Conservation (phyloP, 352 stramenopile genomes). For the Globisporangium perplexum region DNA sequence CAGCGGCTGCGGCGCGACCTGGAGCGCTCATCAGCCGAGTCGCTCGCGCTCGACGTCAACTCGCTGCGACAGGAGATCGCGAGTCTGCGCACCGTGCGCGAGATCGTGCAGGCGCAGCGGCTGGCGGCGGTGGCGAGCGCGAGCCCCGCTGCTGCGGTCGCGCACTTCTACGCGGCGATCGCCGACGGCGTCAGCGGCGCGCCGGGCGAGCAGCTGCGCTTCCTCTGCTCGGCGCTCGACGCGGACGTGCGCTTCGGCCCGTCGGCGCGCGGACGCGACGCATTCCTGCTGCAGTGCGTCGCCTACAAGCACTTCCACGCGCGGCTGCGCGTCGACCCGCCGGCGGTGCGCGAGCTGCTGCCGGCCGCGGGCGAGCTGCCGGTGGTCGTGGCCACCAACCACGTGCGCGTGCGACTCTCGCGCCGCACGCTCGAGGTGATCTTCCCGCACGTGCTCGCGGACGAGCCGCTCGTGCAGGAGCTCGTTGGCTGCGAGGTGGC, state of each 20-base stretch:
- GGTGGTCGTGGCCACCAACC: conserved; percentile 10
- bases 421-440: conserved; percentile 34
- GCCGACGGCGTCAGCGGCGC: conserved; percentile 8
- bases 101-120: conserved; percentile 15
- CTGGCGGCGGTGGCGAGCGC: conserved; percentile 3
- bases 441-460: conserved; percentile 36
- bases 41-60: conserved; percentile 22
- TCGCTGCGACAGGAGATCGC: conserved; percentile 24
- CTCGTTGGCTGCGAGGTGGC: conserved; percentile 28
- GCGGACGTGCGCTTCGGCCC: conserved; percentile 7
- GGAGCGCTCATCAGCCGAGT: conserved; percentile 20
- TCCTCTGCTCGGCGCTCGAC: conserved; percentile 12
- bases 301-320: conserved; percentile 16
- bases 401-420: conserved; percentile 23
- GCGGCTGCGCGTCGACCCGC: conserved; percentile 8
- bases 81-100: conserved; percentile 15
- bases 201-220: conserved; percentile 6
- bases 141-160: conserved; percentile 6
- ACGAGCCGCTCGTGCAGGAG: conserved; percentile 27
- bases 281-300: conserved; percentile 17
- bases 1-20: conserved; percentile 23
- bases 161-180: conserved; percentile 4
- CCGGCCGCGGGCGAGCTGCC: conserved; percentile 8
- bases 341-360: conserved; percentile 11
- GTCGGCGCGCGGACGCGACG: conserved; percentile 5